Base-by-base conservation (phyloP, 2,329 filamentous ascomycete genomes). In the Aspergillus udagawae region DNA sequence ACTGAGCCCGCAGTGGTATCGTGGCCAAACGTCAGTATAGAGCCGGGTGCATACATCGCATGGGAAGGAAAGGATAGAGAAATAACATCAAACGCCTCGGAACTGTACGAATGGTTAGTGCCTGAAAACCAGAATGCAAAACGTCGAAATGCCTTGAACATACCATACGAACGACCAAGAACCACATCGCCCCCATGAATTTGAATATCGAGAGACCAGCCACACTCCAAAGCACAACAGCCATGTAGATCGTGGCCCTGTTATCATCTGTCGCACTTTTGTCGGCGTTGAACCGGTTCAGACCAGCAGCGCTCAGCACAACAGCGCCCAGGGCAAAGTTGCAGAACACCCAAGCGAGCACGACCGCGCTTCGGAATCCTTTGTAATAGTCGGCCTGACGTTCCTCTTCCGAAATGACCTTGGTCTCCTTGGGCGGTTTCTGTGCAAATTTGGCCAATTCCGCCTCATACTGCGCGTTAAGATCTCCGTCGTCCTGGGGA, bases 321-420 rank as follows among this genome's bases (percentile, higher is more conserved):
- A 95, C 82, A 0, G 93, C 93, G 0, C 86, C 86, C 5, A 99
- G 85, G 0, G 86, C 92, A 73, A 99, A 90, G 75, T 99, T 99
- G 70, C 87, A 92, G 67, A 97, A 91, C 83, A 99, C 96, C 94
- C 94, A 99, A 63, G 89, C 86, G 52, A 97, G 80, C 29, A 99
- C 94, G 64, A 97, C 92, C 28, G 91, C 86, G 21, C 90, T 95
- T 61, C 94, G 86, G 73, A 99, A 96, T 63, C 92, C 94, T 68
- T 92, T 92, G 83, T 99, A 99, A 77, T 97, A 99, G 73, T 99
- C 94, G 80, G 97, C 91, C 74, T 99, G 93, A 70, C 89, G 91
- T 71, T 97, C 92, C 47, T 78, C 71, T 10, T 83, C 75, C n/a
- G 79, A 79, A 2, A 76, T 63, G 1, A 60, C 57, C 20, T 70